Conservation (phyloP, 1,284 basidiomycete genomes). For the Cutaneotrichosporon sp. region DNA sequence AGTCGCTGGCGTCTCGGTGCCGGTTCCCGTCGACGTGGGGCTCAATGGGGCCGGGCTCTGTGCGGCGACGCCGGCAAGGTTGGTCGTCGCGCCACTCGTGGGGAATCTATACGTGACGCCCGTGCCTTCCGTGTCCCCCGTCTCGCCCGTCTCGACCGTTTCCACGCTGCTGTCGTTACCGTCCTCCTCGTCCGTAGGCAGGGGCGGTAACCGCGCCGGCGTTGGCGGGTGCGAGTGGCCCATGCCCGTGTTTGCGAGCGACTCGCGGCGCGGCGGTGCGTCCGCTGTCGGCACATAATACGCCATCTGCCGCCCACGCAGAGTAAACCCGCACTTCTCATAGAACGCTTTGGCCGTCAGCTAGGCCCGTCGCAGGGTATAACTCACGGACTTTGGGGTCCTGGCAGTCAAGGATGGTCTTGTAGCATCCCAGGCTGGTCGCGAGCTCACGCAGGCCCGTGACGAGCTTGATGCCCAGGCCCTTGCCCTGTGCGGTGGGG, state of each 20-base stretch:
- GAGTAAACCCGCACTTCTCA: constrained; percentile 72
- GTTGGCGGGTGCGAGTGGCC: neutral
- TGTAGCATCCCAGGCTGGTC: constrained; percentile 75
- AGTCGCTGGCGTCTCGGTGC: too few relatives aligned
- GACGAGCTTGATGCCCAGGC: constrained; percentile 74
- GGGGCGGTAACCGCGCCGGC: neutral
- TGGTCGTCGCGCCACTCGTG: neutral
- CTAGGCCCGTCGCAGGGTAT: neutral
- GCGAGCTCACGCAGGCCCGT: constrained; percentile 72
- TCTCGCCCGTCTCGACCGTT: constrained; percentile 8
- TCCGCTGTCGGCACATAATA: constrained; percentile 22
- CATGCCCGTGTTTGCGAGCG: neutral
- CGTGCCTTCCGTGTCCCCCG: constrained; percentile 7
- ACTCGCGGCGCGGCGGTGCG: constrained; percentile 2
- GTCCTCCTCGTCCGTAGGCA: neutral
- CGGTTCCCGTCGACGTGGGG: too few relatives aligned
- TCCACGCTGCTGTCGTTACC: constrained; percentile 8
- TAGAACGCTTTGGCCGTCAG: constrained; percentile 74
- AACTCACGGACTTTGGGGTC: constrained; percentile 80
- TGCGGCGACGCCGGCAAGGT: neutral
- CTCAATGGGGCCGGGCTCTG: too few relatives aligned
- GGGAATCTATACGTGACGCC: constrained; percentile 30
- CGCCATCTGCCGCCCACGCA: constrained; percentile 30
- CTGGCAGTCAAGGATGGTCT: constrained; percentile 92
- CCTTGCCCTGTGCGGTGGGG: constrained; percentile 83